A percentile compares a stretch with the other conserved stretches of the same genome.
phyloP scores from a whole-genome alignment of 495 filamentous ascomycete species.

The Hypoxylon perforatum region DNA sequence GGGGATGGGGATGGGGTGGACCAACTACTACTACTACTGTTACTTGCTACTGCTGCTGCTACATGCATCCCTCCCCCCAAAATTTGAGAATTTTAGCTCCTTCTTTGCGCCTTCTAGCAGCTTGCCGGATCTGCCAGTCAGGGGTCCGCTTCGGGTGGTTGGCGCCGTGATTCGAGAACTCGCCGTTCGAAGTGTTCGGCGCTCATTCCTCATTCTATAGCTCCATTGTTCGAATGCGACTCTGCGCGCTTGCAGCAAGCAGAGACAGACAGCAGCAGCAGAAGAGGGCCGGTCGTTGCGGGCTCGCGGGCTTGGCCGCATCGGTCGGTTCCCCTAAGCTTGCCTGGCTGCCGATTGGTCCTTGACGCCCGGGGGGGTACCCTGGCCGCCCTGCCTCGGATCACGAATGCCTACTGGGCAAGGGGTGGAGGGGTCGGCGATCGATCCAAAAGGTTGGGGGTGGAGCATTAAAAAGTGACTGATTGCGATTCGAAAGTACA shows the following conservation, averaged over 20 bases:
- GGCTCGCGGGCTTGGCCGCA: conserved; percentile 43
- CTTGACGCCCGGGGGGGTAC: conserved; percentile 16
- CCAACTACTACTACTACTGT: no score
- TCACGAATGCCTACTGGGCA: conserved; percentile 35
- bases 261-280: no score
- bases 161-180: conserved; percentile 36
- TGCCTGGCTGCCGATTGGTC: conserved; percentile 40
- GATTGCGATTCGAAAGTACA: conserved; percentile 16
- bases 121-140: conserved; percentile 36
- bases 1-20: conserved; percentile 10
- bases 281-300: conserved; percentile 29
- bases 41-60: no score
- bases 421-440: conserved; percentile 37
- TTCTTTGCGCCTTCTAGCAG: conserved; percentile 43
- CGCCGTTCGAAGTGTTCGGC: conserved; percentile 17
- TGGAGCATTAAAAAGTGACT: conserved; percentile 8
- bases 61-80: conserved; percentile 10
- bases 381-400: conserved; percentile 19
- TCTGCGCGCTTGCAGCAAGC: no score
- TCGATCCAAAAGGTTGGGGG: conserved; percentile 36
- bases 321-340: conserved; percentile 43
- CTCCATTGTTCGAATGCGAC: conserved; percentile 34
- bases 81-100: conserved; percentile 33
- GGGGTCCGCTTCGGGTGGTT: conserved; percentile 35
- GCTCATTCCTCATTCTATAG: conserved; percentile 40